Percentiles rank a stretch among this genome's conserved stretches.
phyloP scores from a whole-genome alignment of 2,329 filamentous ascomycete genomes.

The Penicillium fuscoglaucum region DNA sequence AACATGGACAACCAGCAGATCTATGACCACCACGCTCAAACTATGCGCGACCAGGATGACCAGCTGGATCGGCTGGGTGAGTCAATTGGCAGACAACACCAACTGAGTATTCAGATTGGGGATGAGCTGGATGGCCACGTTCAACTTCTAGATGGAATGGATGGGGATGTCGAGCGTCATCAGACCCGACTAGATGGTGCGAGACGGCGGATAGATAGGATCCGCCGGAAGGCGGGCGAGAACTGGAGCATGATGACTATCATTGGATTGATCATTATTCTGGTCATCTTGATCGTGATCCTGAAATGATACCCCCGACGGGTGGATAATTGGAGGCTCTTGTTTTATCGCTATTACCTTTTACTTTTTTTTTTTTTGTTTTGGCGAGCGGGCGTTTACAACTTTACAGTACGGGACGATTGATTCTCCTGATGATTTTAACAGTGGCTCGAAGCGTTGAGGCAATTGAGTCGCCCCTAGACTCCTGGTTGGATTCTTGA shows the following conservation, averaged over 20 bases:
- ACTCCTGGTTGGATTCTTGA: background rate
- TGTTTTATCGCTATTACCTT: background rate
- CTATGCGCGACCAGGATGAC: conserved; percentile 86
- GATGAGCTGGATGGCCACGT: conserved; percentile 93
- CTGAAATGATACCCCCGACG: conserved; percentile 59
- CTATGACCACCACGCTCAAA: conserved; percentile 76
- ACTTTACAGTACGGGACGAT: background rate
- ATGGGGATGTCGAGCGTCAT: conserved; percentile 79
- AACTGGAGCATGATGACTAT: conserved; percentile 85
- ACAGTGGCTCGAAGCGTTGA: conserved; percentile 4
- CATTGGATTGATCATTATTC: conserved; percentile 75
- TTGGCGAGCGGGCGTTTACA: conserved; percentile 25
- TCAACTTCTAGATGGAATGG: conserved; percentile 83
- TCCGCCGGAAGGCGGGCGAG: conserved; percentile 74
- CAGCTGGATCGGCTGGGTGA: conserved; percentile 87
- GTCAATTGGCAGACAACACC: conserved; percentile 82
- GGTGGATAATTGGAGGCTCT: background rate
- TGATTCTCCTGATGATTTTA: conserved; percentile 1
- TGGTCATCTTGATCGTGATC: conserved; percentile 79
- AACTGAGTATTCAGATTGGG: conserved; percentile 93
- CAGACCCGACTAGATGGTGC: conserved; percentile 73
- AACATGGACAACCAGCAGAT: conserved; percentile 78
- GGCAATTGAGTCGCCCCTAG: background rate
- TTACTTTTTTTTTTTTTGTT: conserved; percentile 2
- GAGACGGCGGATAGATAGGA: conserved; percentile 66